phyloP scores from a whole-genome alignment of 805 yeast genomes.

The Wilhelminamyces savonicus region DNA sequence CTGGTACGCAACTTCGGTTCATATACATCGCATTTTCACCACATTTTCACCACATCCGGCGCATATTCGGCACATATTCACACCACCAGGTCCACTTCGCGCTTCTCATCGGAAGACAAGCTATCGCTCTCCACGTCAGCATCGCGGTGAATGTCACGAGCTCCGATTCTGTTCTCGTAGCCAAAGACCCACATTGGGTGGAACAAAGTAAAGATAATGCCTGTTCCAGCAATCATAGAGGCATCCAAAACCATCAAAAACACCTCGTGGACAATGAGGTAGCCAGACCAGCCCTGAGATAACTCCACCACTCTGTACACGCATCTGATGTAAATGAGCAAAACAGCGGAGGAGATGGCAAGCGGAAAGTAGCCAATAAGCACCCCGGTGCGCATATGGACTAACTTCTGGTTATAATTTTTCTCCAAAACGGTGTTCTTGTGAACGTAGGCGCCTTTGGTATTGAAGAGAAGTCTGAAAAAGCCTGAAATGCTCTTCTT shows the following conservation, averaged over 20 bases:
- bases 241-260: constrained; percentile 35
- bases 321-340: constrained; percentile 28
- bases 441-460: constrained; percentile 15
- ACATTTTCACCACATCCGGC: too few relatives aligned
- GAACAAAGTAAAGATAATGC: constrained; percentile 29
- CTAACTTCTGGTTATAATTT: constrained; percentile 22
- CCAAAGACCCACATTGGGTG: constrained; percentile 36
- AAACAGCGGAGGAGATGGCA: constrained; percentile 26
- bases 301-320: constrained; percentile 36
- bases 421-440: constrained; percentile 18
- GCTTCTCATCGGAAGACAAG: too few relatives aligned
- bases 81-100: too few relatives aligned
- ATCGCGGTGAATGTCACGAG: too few relatives aligned
- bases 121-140: too few relatives aligned
- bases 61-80: too few relatives aligned
- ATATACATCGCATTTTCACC: too few relatives aligned
- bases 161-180: constrained; percentile 14
- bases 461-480: constrained; percentile 22
- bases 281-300: constrained; percentile 32
- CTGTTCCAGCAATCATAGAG: constrained; percentile 28
- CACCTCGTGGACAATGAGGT: constrained; percentile 29
- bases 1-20: too few relatives aligned
- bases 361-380: constrained; percentile 27
- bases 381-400: constrained; percentile 14
- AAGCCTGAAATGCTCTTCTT: constrained; percentile 18